Conservation (phyloP, 148 eudicot genomes). For the Pharnaceum exiguum region DNA sequence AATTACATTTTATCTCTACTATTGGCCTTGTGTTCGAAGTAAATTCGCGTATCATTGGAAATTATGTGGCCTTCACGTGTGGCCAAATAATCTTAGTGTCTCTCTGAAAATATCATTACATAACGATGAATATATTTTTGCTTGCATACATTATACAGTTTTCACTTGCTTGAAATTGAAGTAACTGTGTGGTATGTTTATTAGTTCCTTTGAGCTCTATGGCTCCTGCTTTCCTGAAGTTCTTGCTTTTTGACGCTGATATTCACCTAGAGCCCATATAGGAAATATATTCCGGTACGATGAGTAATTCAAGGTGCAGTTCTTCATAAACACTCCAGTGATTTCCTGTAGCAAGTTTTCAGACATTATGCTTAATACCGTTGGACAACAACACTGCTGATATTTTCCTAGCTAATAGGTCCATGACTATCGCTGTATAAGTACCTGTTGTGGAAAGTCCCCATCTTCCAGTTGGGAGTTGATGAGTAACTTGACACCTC, state of each 20-base stretch:
- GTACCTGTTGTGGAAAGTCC: constrained; percentile 67
- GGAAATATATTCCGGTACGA: constrained; percentile 41
- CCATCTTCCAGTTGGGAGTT: constrained; percentile 55
- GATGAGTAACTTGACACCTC: constrained; percentile 37
- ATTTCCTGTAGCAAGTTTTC: constrained; percentile 26
- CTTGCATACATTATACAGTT: no score
- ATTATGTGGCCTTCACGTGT: no score
- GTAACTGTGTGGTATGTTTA: neutral
- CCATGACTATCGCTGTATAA: no score
- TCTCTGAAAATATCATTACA: no score
- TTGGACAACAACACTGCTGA: no score
- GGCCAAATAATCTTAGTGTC: no score
- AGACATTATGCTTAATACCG: no score
- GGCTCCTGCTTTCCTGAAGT: neutral
- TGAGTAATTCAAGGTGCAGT: constrained; percentile 33
- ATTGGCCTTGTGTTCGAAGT: no score
- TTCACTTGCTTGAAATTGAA: constrained; percentile 11
- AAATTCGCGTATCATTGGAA: no score
- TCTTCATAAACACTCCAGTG: constrained; percentile 43
- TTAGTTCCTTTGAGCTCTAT: neutral
- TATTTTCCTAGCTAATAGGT: no score
- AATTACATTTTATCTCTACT: no score
- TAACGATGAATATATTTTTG: no score
- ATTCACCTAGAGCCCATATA: constrained; percentile 47
- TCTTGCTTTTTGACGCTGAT: constrained; percentile 9